Conservation (phyloP, 495 filamentous ascomycete genomes). For the Parathielavia appendiculata region DNA sequence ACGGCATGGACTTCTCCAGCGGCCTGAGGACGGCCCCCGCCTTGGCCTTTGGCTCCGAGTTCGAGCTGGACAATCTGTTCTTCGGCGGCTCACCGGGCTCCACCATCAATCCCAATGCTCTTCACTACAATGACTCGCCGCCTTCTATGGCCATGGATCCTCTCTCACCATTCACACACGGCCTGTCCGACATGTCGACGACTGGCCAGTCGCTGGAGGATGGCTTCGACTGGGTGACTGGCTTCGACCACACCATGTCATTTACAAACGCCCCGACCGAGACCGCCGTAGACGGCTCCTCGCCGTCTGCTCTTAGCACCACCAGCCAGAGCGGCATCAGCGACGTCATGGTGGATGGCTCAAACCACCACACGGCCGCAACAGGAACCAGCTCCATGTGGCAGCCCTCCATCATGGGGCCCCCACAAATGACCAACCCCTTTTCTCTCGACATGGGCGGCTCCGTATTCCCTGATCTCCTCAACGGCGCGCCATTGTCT, state of each 20-base stretch:
- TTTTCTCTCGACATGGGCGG: constrained; percentile 58
- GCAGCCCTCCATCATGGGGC: constrained; percentile 62
- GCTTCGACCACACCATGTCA: constrained; percentile 71
- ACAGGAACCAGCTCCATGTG: constrained; percentile 51
- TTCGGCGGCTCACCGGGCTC: constrained; percentile 55
- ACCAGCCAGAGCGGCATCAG: constrained; percentile 88
- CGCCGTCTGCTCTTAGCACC: constrained; percentile 89
- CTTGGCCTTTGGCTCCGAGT: constrained; percentile 62
- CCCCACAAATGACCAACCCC: constrained; percentile 52
- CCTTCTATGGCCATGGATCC: constrained; percentile 66
- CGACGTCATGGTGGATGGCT: constrained; percentile 85
- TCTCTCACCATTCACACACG: constrained; percentile 66
- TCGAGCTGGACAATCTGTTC: constrained; percentile 69
- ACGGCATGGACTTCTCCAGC: constrained; percentile 52
- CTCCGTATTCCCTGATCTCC: constrained; percentile 54
- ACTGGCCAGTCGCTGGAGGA: constrained; percentile 63
- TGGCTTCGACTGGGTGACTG: constrained; percentile 78
- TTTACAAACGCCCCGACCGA: constrained; percentile 62
- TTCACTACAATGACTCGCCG: constrained; percentile 86
- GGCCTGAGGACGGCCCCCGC: constrained; percentile 77
- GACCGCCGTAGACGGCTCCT: constrained; percentile 82
- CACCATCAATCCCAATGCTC: constrained; percentile 93
- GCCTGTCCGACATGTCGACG: constrained; percentile 53
- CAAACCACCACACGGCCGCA: constrained; percentile 52
- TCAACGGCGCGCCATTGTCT: constrained; percentile 56